Evolutionary conservation across 768 basidiomycete species (phyloP).

Genomic region (Leccinum obscurum): DNA sequence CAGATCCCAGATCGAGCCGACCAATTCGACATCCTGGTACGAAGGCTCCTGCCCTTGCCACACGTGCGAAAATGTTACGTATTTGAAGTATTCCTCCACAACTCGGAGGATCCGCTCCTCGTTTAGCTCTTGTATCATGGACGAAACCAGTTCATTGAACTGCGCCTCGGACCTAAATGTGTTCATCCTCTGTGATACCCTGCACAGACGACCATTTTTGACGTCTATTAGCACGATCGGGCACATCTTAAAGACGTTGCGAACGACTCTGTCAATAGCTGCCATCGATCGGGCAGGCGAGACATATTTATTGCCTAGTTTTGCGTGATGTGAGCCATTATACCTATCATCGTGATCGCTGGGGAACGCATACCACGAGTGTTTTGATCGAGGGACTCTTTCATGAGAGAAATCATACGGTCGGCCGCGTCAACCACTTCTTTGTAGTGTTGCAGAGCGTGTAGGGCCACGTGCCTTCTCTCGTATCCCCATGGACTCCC

Average conservation of each 20-base stretch:
- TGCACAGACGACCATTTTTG: neutral
- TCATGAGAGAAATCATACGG: neutral
- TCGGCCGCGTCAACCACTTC: neutral
- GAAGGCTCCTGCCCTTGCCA: neutral
- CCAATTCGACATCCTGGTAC: neutral
- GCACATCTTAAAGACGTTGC: neutral
- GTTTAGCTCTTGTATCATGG: neutral
- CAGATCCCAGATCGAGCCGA: neutral
- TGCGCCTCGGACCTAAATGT: neutral
- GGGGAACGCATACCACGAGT: neutral
- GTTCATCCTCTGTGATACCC: neutral
- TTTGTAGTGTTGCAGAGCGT: neutral
- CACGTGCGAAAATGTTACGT: neutral
- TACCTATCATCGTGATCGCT: neutral
- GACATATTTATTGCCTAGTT: neutral
- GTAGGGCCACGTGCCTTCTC: neutral
- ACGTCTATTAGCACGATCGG: slow-evolving; percentile 2
- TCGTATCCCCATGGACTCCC: neutral
- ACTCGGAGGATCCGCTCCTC: neutral
- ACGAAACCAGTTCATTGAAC: neutral
- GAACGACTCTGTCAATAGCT: neutral
- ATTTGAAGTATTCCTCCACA: slow-evolving; percentile 1
- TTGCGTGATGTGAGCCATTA: neutral
- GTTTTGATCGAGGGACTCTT: neutral
- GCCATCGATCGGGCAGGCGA: neutral